These are phyloP conservation scores for Bondarzewia mesenterica DNA, from an alignment of 1,284 basidiomycete genomes.

Conservation along the genomic window DNA sequence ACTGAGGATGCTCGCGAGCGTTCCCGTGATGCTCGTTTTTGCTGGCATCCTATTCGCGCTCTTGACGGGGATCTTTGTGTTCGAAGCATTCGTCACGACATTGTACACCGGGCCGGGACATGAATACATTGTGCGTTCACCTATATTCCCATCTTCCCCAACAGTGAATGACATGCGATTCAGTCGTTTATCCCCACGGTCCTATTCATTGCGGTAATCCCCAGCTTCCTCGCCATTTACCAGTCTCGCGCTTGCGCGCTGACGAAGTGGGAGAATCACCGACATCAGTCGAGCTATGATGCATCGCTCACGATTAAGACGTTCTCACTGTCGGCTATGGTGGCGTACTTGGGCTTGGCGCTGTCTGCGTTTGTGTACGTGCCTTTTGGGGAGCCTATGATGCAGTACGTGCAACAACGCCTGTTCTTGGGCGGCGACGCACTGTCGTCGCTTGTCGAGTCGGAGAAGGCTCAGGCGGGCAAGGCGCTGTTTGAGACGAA, in stretches of 20 bases:
- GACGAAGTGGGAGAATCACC: conserved; percentile 90
- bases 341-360: conserved; percentile 81
- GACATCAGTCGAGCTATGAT: conserved; percentile 69
- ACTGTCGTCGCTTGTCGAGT: too few species aligned
- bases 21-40: conserved; percentile 78
- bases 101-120: conserved; percentile 85
- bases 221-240: conserved; percentile 77
- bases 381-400: conserved; percentile 82
- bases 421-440: conserved; percentile 28
- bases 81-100: conserved; percentile 82
- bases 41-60: conserved; percentile 63
- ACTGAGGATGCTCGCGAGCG: conserved; percentile 60
- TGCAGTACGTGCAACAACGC: conserved; percentile 43
- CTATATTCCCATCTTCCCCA: neutral
- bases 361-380: conserved; percentile 89
- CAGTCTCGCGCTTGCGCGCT: conserved; percentile 61
- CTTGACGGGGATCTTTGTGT: conserved; percentile 74
- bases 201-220: conserved; percentile 78
- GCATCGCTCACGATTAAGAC: conserved; percentile 86
- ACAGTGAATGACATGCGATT: conserved; percentile 2
- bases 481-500: conserved; percentile 45
- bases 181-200: conserved; percentile 80
- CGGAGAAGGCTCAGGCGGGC: conserved; percentile 10
- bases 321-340: conserved; percentile 83
- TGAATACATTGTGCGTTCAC: conserved; percentile 55